phyloP scores from a whole-genome alignment of 2,329 filamentous ascomycete species.

The Xylariales sp. region DNA sequence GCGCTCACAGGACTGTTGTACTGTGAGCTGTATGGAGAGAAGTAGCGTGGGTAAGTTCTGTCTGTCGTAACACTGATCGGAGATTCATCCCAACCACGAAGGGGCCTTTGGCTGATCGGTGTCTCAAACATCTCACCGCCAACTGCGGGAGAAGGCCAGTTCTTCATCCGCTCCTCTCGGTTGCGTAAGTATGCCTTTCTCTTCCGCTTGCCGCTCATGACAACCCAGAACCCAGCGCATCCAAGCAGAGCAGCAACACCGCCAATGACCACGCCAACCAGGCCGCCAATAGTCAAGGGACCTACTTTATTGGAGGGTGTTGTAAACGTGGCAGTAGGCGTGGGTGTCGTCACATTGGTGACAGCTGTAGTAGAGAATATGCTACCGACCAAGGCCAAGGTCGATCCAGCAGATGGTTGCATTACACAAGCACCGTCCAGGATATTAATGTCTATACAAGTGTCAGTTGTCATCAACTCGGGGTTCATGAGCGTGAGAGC shows the following conservation, averaged over 20 bases:
- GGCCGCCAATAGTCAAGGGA: slow-evolving; percentile 46
- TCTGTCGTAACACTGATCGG: slow-evolving; percentile 40
- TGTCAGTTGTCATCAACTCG: slow-evolving; percentile 6
- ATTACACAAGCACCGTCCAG: slow-evolving; percentile 55
- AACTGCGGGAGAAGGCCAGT: slow-evolving; percentile 35
- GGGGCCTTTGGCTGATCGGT: slow-evolving; percentile 48
- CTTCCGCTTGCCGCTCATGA: slow-evolving; percentile 53
- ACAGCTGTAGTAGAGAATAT: slow-evolving; percentile 42
- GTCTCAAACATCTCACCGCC: slow-evolving; percentile 44
- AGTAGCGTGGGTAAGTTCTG: slow-evolving; percentile 40
- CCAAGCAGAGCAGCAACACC: slow-evolving; percentile 43
- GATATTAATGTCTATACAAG: slow-evolving; percentile 22
- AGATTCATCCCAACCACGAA: slow-evolving; percentile 50
- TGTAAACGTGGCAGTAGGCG: slow-evolving; percentile 32
- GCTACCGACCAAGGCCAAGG: slow-evolving; percentile 45
- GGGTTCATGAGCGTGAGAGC: not conserved
- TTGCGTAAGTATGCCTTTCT: slow-evolving; percentile 46
- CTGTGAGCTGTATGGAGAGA: slow-evolving; percentile 57
- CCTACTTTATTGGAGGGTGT: slow-evolving; percentile 36
- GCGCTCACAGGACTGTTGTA: slow-evolving; percentile 54
- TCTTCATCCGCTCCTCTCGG: slow-evolving; percentile 36
- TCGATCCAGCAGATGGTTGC: slow-evolving; percentile 39
- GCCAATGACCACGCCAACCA: slow-evolving; percentile 55
- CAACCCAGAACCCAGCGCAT: slow-evolving; percentile 45
- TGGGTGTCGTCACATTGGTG: slow-evolving; percentile 47